Percentiles rank a stretch among this genome's conserved stretches.
Conservation (phyloP, 306 rosid species). For the Biancaea sappan region DNA sequence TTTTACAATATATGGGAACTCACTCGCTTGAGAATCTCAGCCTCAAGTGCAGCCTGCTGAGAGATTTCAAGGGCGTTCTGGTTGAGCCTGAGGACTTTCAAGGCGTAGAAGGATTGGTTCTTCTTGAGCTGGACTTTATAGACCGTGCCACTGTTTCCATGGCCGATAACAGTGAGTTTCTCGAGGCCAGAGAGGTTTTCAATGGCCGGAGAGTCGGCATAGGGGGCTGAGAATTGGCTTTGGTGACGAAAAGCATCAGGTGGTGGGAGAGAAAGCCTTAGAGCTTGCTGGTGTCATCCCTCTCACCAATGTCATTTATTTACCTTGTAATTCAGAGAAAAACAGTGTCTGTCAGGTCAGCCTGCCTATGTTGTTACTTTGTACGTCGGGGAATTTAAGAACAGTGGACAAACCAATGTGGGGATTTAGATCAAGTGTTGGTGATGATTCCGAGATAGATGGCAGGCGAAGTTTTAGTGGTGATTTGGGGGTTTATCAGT, state of each 20-base stretch:
- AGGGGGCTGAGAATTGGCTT: conserved; percentile 31
- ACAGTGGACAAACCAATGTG: not conserved
- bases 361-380: not conserved
- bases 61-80: conserved; percentile 25
- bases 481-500: conserved; percentile 25
- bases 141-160: conserved; percentile 62
- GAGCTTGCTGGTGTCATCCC: conserved; percentile 60
- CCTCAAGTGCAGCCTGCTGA: conserved; percentile 49
- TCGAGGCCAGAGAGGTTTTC: conserved; percentile 52
- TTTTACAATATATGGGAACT: conserved; percentile 50
- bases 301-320: conserved; percentile 23
- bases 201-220: conserved; percentile 35
- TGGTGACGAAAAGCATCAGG: conserved; percentile 24
- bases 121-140: conserved; percentile 61
- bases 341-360: not conserved
- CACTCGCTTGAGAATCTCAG: conserved; percentile 59
- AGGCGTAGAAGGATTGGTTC: conserved; percentile 50
- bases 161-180: conserved; percentile 58
- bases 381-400: not conserved
- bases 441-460: conserved; percentile 44
- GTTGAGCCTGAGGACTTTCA: conserved; percentile 54
- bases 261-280: conserved; percentile 59
- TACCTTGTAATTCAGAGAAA: not conserved
- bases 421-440: conserved; percentile 34
- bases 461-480: conserved; percentile 57